phyloP scores from a whole-genome alignment of 805 yeast genomes.

The Nakazawaea populi region DNA sequence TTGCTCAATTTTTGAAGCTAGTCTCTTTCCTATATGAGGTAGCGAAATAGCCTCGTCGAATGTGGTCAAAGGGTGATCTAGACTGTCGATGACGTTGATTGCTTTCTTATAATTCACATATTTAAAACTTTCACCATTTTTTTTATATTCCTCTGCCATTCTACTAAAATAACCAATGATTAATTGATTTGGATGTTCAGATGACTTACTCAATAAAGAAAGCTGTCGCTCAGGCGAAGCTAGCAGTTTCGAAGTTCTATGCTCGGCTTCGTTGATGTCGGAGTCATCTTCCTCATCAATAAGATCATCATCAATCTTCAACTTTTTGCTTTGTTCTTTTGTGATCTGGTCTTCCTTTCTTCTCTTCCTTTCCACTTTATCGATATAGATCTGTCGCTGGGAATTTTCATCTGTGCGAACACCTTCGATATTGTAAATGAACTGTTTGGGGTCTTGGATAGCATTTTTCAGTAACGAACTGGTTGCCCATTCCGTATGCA shows the following conservation, averaged over 20 bases:
- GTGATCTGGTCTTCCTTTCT: not conserved
- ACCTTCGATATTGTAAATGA: not conserved
- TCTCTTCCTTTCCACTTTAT: not conserved
- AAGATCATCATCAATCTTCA: not conserved
- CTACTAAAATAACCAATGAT: slow-evolving; percentile 25
- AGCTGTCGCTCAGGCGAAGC: not conserved
- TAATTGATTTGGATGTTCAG: slow-evolving; percentile 21
- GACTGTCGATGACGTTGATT: slow-evolving; percentile 26
- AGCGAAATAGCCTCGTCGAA: slow-evolving; percentile 32
- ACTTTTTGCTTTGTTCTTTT: not conserved
- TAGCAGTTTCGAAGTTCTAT: not conserved
- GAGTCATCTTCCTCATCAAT: not conserved
- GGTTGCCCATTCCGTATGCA: slow-evolving; percentile 3
- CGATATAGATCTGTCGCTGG: not conserved
- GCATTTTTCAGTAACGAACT: not conserved
- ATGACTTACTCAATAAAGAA: not conserved
- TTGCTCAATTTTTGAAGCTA: slow-evolving; percentile 41
- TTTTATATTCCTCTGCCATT: slow-evolving; percentile 24
- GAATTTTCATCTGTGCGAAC: not conserved
- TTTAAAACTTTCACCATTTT: slow-evolving; percentile 29
- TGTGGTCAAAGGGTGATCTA: slow-evolving; percentile 23
- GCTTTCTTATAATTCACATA: slow-evolving; percentile 40
- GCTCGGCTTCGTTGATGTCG: slow-evolving; percentile 5
- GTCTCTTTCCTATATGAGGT: slow-evolving; percentile 34
- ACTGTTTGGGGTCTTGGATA: not conserved